Conservation (phyloP, 208 protist species). For the Vickermania spadyakhi region DNA sequence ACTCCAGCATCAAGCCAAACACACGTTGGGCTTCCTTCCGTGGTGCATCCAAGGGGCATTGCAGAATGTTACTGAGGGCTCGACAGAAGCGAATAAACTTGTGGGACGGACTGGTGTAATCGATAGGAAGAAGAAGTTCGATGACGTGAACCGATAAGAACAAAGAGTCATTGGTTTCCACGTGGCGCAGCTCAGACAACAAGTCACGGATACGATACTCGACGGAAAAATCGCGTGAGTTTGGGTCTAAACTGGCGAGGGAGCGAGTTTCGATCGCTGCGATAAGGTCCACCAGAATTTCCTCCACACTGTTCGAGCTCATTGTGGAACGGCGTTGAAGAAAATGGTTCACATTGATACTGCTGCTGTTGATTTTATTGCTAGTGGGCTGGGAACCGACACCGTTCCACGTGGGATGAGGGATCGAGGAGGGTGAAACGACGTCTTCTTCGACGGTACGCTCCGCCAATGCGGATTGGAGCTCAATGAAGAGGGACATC, state of each 20-base stretch:
- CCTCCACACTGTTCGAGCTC: conserved; percentile 3
- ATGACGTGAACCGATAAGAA: conserved; percentile 65
- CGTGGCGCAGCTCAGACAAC: conserved; percentile 52
- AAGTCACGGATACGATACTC: conserved; percentile 80
- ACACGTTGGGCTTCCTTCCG: conserved; percentile 68
- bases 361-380: background rate
- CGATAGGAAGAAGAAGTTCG: conserved; percentile 66
- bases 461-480: background rate
- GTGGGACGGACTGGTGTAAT: conserved; percentile 66
- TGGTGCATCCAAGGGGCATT: conserved; percentile 58
- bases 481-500: background rate
- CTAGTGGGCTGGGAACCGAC: background rate
- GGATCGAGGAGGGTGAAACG: background rate
- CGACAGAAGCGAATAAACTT: conserved; percentile 82
- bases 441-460: background rate
- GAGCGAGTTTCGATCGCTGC: conserved; percentile 72
- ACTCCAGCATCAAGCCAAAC: conserved; percentile 57
- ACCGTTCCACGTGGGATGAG: background rate
- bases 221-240: conserved; percentile 67
- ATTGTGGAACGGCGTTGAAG: background rate
- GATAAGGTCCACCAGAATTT: conserved; percentile 66
- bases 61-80: conserved; percentile 54
- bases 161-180: conserved; percentile 34
- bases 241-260: conserved; percentile 63
- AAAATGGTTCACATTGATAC: background rate